Evolutionary conservation across 2,329 filamentous ascomycete genomes (phyloP).

Genomic region (Cyphellophora attinorum): DNA sequence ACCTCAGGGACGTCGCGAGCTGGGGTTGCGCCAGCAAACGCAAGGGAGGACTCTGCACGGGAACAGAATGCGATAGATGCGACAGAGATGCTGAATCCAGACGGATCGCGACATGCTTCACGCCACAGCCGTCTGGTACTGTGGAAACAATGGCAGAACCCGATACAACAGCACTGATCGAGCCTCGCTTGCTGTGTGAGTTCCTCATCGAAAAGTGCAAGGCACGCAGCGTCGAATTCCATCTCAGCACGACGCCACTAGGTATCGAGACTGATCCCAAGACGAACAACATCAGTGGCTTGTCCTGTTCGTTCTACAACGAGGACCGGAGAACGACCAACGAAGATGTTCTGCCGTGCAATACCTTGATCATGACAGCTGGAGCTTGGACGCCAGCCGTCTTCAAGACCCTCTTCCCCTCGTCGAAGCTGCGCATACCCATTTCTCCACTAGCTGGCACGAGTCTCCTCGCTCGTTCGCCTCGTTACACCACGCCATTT

Average conservation of each 20-base stretch:
- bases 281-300: constrained; percentile 40
- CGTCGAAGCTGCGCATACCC: constrained; percentile 42
- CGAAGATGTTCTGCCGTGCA: constrained; percentile 59
- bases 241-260: constrained; percentile 53
- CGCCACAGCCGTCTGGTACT: constrained; percentile 41
- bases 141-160: constrained; percentile 54
- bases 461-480: constrained; percentile 57
- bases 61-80: background rate
- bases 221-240: constrained; percentile 53
- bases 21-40: constrained; percentile 33
- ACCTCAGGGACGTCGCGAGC: constrained; percentile 54
- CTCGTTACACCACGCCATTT: constrained; percentile 30
- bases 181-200: constrained; percentile 56
- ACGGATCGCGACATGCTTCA: constrained; percentile 50
- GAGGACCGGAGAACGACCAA: constrained; percentile 25
- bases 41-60: constrained; percentile 1
- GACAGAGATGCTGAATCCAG: constrained; percentile 22
- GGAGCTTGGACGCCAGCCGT: constrained; percentile 63
- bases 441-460: constrained; percentile 59
- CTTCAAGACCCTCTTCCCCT: constrained; percentile 56
- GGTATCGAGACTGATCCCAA: constrained; percentile 42
- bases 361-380: constrained; percentile 55
- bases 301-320: constrained; percentile 23
- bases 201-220: constrained; percentile 53
- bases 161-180: constrained; percentile 55